Percentiles rank a stretch among this genome's conserved stretches.
Evolutionary conservation across 495 filamentous ascomycete genomes (phyloP).

Genomic region (Aspergillus sclerotiicarbonarius): DNA sequence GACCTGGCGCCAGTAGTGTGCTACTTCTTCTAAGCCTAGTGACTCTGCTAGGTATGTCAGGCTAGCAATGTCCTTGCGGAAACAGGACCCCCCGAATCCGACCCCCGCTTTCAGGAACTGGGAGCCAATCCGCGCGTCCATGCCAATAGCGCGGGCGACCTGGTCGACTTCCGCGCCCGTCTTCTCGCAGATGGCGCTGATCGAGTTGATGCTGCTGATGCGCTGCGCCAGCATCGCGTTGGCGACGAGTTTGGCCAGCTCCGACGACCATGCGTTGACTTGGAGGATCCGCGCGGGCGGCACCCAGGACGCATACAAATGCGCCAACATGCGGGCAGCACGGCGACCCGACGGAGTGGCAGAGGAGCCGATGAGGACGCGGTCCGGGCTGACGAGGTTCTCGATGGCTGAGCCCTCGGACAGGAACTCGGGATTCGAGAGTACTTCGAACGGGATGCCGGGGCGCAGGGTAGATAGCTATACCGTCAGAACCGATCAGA

Average conservation of each 20-base stretch:
- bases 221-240: conserved; percentile 82
- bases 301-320: conserved; percentile 73
- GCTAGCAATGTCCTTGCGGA: conserved; percentile 79
- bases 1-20: conserved; percentile 72
- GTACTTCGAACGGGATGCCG: conserved; percentile 65
- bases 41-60: conserved; percentile 72
- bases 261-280: conserved; percentile 76
- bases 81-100: conserved; percentile 81
- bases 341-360: conserved; percentile 52
- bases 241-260: conserved; percentile 75
- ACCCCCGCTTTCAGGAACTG: conserved; percentile 75
- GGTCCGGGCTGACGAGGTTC: conserved; percentile 69
- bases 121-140: conserved; percentile 68
- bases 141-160: conserved; percentile 64
- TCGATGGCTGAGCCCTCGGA: conserved; percentile 75
- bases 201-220: conserved; percentile 81
- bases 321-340: conserved; percentile 61
- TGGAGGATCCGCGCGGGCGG: conserved; percentile 62
- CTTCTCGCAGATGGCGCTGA: conserved; percentile 76
- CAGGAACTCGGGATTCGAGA: conserved; percentile 84
- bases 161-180: conserved; percentile 76
- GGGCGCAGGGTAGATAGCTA: conserved; percentile 54
- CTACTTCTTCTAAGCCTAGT: conserved; percentile 68
- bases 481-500: not conserved
- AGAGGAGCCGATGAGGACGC: conserved; percentile 73